Percentiles rank a stretch among this genome's conserved stretches.
Conservation (phyloP, 2,329 filamentous ascomycete genomes). For the Aspergillus quadrilineatus region DNA sequence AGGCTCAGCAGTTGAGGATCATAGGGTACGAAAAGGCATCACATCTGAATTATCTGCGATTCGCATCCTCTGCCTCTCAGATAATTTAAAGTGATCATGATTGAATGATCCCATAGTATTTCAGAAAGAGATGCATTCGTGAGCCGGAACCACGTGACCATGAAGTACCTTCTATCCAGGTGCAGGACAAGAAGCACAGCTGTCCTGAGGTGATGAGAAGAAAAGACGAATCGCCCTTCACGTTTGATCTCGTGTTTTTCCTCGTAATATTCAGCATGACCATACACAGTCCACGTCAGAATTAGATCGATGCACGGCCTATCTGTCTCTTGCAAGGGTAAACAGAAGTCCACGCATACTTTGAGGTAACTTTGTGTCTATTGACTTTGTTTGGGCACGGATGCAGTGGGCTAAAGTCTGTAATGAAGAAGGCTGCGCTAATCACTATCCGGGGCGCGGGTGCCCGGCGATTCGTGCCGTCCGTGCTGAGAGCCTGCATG, state of each 20-base stretch:
- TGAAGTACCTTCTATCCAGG: background rate
- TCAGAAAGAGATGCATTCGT: too few species aligned
- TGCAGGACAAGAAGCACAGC: background rate
- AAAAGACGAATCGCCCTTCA: background rate
- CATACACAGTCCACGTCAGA: background rate
- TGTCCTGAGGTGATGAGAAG: background rate
- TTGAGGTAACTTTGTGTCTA: background rate
- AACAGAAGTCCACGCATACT: background rate
- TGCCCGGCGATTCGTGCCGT: background rate
- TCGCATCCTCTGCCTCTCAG: too few species aligned
- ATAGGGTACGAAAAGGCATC: too few species aligned
- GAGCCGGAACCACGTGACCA: too few species aligned
- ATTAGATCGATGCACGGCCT: background rate
- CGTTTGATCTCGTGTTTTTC: background rate
- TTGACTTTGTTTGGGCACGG: slow-evolving; percentile 21
- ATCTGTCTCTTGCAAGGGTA: background rate
- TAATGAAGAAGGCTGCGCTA: slow-evolving; percentile 8
- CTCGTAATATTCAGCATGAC: background rate
- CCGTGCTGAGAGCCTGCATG: slow-evolving; percentile 17
- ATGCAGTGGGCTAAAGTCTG: slow-evolving; percentile 20
- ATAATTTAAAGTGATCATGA: too few species aligned
- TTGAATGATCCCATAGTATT: too few species aligned
- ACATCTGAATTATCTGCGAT: too few species aligned
- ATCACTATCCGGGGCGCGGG: slow-evolving; percentile 10
- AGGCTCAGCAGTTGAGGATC: too few species aligned